Conservation (phyloP, 2,329 filamentous ascomycete species). For the Colletotrichum trifolii region DNA sequence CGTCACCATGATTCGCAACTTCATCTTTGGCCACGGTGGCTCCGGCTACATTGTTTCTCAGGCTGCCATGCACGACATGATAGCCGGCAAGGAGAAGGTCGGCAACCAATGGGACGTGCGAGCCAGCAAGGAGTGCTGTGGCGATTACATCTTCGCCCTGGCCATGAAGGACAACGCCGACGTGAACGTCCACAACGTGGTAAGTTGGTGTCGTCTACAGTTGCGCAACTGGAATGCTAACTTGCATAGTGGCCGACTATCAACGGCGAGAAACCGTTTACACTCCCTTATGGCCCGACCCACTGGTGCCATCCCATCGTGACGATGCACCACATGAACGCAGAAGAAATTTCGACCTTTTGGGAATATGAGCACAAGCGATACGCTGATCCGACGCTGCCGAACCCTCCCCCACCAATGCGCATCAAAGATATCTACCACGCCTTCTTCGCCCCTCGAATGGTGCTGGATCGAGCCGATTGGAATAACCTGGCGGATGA, state of each 20-base stretch:
- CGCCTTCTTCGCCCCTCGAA: slow-evolving; percentile 54
- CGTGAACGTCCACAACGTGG: slow-evolving; percentile 53
- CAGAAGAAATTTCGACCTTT: slow-evolving; percentile 61
- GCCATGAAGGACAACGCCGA: slow-evolving; percentile 58
- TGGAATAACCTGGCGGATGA: slow-evolving; percentile 67
- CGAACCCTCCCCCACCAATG: slow-evolving; percentile 45
- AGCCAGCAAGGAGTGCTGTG: slow-evolving; percentile 58
- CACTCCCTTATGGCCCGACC: slow-evolving; percentile 56
- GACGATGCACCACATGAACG: slow-evolving; percentile 66
- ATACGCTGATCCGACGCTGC: slow-evolving; percentile 39
- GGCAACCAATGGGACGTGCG: slow-evolving; percentile 58
- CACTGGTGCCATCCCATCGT: slow-evolving; percentile 67
- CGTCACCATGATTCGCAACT: slow-evolving; percentile 52
- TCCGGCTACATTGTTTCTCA: slow-evolving; percentile 65
- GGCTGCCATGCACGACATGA: slow-evolving; percentile 59
- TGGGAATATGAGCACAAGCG: slow-evolving; percentile 62
- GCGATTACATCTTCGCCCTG: slow-evolving; percentile 61
- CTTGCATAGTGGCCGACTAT: slow-evolving; percentile 60
- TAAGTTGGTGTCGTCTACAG: slow-evolving; percentile 44
- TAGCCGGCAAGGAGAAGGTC: slow-evolving; percentile 55
- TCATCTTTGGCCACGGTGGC: slow-evolving; percentile 66
- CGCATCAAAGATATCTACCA: slow-evolving; percentile 61
- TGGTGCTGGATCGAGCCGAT: slow-evolving; percentile 53
- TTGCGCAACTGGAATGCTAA: background rate
- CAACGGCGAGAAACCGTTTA: slow-evolving; percentile 66